phyloP scores from a whole-genome alignment of 371 early-diverging fungal genomes.

The Gilbertella persicaria region DNA sequence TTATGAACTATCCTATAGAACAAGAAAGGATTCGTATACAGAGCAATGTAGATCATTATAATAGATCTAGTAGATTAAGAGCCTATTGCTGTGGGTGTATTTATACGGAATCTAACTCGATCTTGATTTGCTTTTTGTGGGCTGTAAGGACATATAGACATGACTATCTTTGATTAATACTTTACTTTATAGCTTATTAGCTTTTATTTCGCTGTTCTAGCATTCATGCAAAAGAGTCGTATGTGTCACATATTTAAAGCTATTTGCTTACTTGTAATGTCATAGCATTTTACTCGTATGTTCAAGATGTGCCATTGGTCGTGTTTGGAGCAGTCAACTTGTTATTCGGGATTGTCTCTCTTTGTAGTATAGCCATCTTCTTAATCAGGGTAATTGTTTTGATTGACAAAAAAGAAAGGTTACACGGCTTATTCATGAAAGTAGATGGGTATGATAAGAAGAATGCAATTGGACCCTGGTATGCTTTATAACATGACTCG shows the following conservation, averaged over 20 bases:
- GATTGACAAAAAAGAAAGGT: slow-evolving; percentile 4
- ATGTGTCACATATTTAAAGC: slow-evolving; percentile 3
- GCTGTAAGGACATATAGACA: slow-evolving; percentile 18
- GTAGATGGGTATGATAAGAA: slow-evolving; percentile 1
- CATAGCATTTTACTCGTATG: slow-evolving; percentile 35
- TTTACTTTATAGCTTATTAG: slow-evolving; percentile 22
- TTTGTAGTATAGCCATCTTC: slow-evolving; percentile 21
- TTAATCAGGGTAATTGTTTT: slow-evolving; percentile 25
- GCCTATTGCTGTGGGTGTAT: slow-evolving; percentile 36
- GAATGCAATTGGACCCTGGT: neutral
- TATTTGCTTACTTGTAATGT: neutral
- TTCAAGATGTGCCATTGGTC: slow-evolving; percentile 20
- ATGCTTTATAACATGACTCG: neutral
- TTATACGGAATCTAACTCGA: slow-evolving; percentile 15
- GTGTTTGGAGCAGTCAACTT: slow-evolving; percentile 34
- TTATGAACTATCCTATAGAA: neutral
- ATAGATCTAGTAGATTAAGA: slow-evolving; percentile 7
- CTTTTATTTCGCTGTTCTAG: slow-evolving; percentile 35
- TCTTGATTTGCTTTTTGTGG: slow-evolving; percentile 31
- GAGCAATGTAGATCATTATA: slow-evolving; percentile 4
- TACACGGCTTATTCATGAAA: slow-evolving; percentile 9
- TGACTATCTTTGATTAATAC: neutral
- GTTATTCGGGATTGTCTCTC: slow-evolving; percentile 26
- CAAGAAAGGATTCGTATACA: slow-evolving; percentile 3
- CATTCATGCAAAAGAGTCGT: slow-evolving; percentile 34